Percentiles rank a stretch among this genome's conserved stretches.
Conservation (phyloP, 2,329 filamentous ascomycete species). For the Aspergillus fijiensis region DNA sequence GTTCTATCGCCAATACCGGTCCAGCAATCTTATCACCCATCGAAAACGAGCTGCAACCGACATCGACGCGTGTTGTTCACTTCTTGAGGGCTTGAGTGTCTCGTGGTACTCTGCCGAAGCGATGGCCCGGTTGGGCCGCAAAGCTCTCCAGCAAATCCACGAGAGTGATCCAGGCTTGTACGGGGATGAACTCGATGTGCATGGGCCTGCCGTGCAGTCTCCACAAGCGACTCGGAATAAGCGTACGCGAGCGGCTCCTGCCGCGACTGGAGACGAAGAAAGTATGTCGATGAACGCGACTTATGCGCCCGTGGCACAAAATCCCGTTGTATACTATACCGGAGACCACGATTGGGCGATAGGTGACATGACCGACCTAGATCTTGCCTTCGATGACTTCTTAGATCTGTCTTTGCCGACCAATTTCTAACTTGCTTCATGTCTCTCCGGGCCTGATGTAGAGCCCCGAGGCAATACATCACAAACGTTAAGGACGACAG, state of each 20-base stretch:
- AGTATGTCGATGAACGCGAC: neutral
- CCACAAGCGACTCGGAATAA: neutral
- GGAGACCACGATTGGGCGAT: constrained; percentile 46
- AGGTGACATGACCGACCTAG: constrained; percentile 32
- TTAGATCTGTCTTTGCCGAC: constrained; percentile 34
- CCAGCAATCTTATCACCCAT: constrained; percentile 47
- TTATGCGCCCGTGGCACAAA: neutral
- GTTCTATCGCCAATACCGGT: constrained; percentile 57
- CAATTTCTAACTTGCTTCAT: neutral
- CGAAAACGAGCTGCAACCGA: constrained; percentile 36
- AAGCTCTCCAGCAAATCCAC: constrained; percentile 36
- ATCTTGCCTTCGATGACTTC: constrained; percentile 37
- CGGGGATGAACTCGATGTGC: constrained; percentile 16
- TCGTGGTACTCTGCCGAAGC: constrained; percentile 44
- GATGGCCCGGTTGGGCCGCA: constrained; percentile 42
- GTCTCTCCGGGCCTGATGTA: too few relatives aligned
- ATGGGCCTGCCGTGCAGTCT: neutral
- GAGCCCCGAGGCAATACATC: too few relatives aligned
- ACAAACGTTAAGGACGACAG: too few relatives aligned
- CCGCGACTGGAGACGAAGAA: neutral
- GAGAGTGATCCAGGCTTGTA: constrained; percentile 12
- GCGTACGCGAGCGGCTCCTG: neutral
- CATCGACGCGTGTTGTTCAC: constrained; percentile 37
- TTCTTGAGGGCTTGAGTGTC: constrained; percentile 35
- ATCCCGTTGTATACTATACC: constrained; percentile 37